Base-by-base conservation (phyloP, 371 early-diverging fungal genomes). In the Funneliformis caledonium region DNA sequence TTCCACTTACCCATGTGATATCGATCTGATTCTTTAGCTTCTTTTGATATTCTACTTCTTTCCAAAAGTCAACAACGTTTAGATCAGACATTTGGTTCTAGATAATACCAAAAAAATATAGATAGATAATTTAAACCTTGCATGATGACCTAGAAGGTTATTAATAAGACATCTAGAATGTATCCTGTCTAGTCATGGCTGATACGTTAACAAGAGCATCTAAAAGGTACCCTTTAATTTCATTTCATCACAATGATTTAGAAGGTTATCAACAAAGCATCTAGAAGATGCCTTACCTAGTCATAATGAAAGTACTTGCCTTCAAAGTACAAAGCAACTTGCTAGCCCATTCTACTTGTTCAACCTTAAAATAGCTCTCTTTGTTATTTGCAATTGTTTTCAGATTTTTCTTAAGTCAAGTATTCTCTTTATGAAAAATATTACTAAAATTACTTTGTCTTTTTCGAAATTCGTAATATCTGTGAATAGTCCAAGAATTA, bases 381-480 rank as follows among this genome's bases (percentile, higher is more conserved):
- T 26, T 50, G 64, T 78, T 78, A 43, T 65, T 60, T 67, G 2
- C 45, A 69, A 78, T 65, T 50, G 26, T 69, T 45, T 78, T 47
- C 52, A 68, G 48, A 78, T 50, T 69, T 56, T 11, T 78, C 50
- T 78, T 78, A 6, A 78, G 69, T 68, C 64, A 64, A 42, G 19
- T 1, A 69, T 45, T 78, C 78, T 78, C 68, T 69, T 69, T 64
- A 78, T 56, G 47, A 22, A 78, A 78, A 64, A 64, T 78, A 16
- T 26, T 45, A 78, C 64, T 76, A 65, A 78, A 78, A 45, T 78
- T 26, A 33, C 45, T 78, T 78, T 78, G 19, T 19, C 37, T 14
- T 68, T 37, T 78, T 67, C 78, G 50, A 78, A 78, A 78, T 78
- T 78, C 52, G 78, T 78, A 78, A n/a, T 78, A 78, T 45, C 26